These are phyloP conservation scores for Puccinia hordei DNA, from an alignment of 1,284 basidiomycete species.

Conservation along the genomic window DNA sequence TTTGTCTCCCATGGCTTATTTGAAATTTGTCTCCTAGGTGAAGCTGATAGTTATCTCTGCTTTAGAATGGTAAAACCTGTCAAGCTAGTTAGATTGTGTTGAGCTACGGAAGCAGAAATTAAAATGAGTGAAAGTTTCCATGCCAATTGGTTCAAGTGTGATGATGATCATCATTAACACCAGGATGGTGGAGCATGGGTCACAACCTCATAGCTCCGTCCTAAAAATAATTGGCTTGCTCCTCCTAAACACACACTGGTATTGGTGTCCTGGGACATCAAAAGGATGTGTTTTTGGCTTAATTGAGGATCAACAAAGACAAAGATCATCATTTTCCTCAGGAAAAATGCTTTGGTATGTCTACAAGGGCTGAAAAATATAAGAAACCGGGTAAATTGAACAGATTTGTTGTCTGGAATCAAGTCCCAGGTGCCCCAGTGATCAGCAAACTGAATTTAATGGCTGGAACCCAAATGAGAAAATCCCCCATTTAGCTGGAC, in stretches of 20 bases:
- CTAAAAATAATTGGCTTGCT: neutral
- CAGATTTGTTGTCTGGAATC: neutral
- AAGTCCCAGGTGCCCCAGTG: neutral
- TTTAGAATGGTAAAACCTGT: constrained; percentile 85
- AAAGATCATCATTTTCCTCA: constrained; percentile 4
- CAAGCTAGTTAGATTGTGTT: constrained; percentile 73
- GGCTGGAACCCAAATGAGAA: neutral
- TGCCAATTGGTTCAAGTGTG: constrained; percentile 60
- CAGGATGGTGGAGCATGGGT: constrained; percentile 50
- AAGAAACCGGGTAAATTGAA: neutral
- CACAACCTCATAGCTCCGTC: neutral
- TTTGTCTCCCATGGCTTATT: constrained; percentile 89
- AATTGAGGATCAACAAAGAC: constrained; percentile 26
- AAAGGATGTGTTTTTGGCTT: neutral
- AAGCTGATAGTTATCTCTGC: constrained; percentile 91
- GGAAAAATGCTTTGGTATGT: neutral
- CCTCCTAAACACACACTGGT: neutral
- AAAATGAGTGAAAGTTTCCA: constrained; percentile 69
- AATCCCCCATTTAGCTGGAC: neutral
- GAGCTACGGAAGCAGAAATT: constrained; percentile 61
- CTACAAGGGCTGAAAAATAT: neutral
- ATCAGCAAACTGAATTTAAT: neutral
- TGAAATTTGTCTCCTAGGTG: constrained; percentile 91
- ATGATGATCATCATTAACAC: constrained; percentile 50
- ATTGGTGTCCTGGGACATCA: neutral